phyloP scores from a whole-genome alignment of 2,329 filamentous ascomycete species.

The Cercospora zeae-maydis region DNA sequence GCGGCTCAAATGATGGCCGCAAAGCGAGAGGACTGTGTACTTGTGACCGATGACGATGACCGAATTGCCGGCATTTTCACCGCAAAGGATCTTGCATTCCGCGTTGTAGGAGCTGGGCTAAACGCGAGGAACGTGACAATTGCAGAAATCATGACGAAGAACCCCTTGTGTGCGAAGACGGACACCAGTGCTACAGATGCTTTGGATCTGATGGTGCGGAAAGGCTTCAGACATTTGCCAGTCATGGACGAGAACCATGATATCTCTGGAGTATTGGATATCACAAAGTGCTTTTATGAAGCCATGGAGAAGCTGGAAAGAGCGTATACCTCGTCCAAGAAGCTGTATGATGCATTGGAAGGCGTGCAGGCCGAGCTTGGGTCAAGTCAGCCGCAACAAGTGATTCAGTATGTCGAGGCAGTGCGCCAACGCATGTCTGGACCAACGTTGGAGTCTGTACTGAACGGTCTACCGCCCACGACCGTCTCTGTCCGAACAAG shows the following conservation, averaged over 20 bases:
- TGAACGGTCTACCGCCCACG: conserved; percentile 86
- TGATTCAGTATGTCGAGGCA: conserved; percentile 98
- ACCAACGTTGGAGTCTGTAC: conserved; percentile 87
- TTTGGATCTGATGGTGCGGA: conserved; percentile 94
- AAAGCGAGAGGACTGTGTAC: conserved; percentile 94
- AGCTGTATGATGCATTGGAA: conserved; percentile 94
- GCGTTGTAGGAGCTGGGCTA: conserved; percentile 85
- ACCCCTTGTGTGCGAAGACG: conserved; percentile 92
- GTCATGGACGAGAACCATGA: conserved; percentile 99
- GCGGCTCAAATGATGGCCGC: conserved; percentile 98
- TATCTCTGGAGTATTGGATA: conserved; percentile 95
- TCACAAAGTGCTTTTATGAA: conserved; percentile 99
- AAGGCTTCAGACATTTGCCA: conserved; percentile 93
- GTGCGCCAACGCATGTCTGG: conserved; percentile 96
- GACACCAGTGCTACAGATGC: conserved; percentile 98
- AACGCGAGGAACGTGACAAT: conserved; percentile 90
- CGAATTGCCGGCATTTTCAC: conserved; percentile 98
- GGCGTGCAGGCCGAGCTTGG: conserved; percentile 96
- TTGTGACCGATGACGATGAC: conserved; percentile 97
- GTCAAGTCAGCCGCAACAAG: conserved; percentile 93
- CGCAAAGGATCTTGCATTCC: conserved; percentile 95
- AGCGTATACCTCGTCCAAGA: conserved; percentile 95
- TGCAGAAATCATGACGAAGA: conserved; percentile 99
- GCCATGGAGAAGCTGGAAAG: conserved; percentile 99
- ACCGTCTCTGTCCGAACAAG: conserved; percentile 95